Evolutionary conservation across 2,329 filamentous ascomycete genomes (phyloP).

Genomic region (Xylaria polymorpha): DNA sequence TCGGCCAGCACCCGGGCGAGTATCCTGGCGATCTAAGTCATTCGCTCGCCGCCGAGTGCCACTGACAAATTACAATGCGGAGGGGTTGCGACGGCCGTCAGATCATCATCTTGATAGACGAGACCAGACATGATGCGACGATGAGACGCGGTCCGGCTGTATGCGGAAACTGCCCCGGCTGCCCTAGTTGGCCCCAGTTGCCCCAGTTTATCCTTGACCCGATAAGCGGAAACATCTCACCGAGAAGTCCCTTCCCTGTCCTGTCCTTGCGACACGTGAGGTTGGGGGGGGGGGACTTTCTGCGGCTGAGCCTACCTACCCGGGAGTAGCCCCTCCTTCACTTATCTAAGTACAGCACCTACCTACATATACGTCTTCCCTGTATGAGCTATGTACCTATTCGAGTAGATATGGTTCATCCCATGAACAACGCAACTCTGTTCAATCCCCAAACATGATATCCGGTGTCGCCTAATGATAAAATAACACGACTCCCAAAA

Average conservation of each 20-base stretch:
- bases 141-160: slow-evolving; percentile 1
- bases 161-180: slow-evolving; percentile 12
- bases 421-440: background rate
- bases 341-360: no score
- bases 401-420: background rate
- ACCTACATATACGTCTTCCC: no score
- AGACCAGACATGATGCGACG: background rate
- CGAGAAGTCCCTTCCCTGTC: background rate
- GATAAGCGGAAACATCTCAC: slow-evolving; percentile 7
- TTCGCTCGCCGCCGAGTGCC: slow-evolving; percentile 10
- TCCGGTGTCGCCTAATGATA: background rate
- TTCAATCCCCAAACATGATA: background rate
- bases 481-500: background rate
- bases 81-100: slow-evolving; percentile 24
- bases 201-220: slow-evolving; percentile 15
- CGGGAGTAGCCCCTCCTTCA: slow-evolving; percentile 2
- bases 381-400: no score
- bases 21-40: slow-evolving; percentile 5
- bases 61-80: slow-evolving; percentile 15
- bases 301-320: slow-evolving; percentile 2
- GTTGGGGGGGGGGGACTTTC: slow-evolving; percentile 6
- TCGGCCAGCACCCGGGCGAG: slow-evolving; percentile 14
- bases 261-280: slow-evolving; percentile 22
- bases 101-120: slow-evolving; percentile 16
- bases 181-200: background rate